Evolutionary conservation across 139 green algal species (phyloP).

Genomic region (Deuterostichococcus epilithicus): DNA sequence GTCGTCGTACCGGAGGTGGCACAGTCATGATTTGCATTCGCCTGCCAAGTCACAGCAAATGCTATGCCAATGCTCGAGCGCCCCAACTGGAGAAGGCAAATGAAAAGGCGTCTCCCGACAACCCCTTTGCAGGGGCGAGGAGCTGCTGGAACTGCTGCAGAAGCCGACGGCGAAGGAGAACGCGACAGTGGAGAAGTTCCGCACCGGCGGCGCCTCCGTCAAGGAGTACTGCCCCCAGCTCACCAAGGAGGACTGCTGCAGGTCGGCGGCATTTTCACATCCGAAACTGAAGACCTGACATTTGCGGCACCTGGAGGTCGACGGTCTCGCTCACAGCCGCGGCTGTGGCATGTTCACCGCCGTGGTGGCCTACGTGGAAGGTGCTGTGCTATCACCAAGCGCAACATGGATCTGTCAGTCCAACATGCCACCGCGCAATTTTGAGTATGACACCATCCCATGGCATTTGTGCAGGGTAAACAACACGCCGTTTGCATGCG

Average conservation of each 20-base stretch:
- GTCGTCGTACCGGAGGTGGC: background rate
- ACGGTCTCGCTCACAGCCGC: too few species aligned
- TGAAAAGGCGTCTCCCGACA: too few species aligned
- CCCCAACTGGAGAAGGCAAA: too few species aligned
- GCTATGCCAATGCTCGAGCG: too few species aligned
- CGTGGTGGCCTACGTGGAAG: background rate
- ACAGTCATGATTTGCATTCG: background rate
- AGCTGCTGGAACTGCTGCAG: slow-evolving; percentile 69
- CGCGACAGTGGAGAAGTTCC: slow-evolving; percentile 61
- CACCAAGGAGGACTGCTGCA: slow-evolving; percentile 76
- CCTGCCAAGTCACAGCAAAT: too few species aligned
- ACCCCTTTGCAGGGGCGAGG: slow-evolving; percentile 42
- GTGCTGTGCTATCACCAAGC: background rate
- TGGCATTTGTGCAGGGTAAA: slow-evolving; percentile 19
- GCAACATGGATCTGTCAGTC: too few species aligned
- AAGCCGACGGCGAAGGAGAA: slow-evolving; percentile 64
- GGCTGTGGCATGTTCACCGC: too few species aligned
- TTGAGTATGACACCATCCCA: too few species aligned
- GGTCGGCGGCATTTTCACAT: too few species aligned
- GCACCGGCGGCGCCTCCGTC: slow-evolving; percentile 59
- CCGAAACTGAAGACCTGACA: too few species aligned
- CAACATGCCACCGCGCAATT: too few species aligned
- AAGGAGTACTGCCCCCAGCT: slow-evolving; percentile 69
- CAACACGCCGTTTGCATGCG: slow-evolving; percentile 22
- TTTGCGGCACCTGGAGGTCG: background rate